Evolutionary conservation across 2,329 filamentous ascomycete species (phyloP).

Genomic region (Fusarium xylarioides): DNA sequence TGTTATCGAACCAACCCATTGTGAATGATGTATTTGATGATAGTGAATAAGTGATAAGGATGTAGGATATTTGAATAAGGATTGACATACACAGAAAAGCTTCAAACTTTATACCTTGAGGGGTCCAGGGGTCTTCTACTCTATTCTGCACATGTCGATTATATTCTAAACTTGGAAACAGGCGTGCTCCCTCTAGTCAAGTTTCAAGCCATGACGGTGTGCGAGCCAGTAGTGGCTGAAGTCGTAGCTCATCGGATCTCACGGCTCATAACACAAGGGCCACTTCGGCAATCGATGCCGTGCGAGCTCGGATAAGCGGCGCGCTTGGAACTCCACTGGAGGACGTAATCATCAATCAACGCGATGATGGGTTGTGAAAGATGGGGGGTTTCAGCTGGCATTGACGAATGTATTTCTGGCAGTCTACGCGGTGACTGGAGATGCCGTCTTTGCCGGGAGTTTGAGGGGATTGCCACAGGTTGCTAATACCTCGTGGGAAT

Average conservation of each 20-base stretch:
- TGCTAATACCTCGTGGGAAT: neutral
- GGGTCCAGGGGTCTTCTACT: neutral
- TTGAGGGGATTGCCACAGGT: neutral
- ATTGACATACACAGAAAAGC: neutral
- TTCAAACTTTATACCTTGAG: slow-evolving; percentile 13
- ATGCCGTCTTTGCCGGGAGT: slow-evolving; percentile 9
- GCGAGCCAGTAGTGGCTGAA: neutral
- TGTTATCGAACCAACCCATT: slow-evolving; percentile 28
- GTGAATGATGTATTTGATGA: neutral
- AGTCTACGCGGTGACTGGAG: neutral
- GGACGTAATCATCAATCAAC: neutral
- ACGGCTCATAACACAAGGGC: slow-evolving; percentile 23
- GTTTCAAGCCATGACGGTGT: neutral
- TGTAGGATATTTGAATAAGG: neutral
- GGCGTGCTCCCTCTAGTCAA: neutral
- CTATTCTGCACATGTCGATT: neutral
- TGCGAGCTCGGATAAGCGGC: slow-evolving; percentile 32
- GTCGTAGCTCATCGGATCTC: slow-evolving; percentile 21
- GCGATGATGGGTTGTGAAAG: accelerated
- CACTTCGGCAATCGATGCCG: slow-evolving; percentile 27
- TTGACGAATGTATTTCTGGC: neutral
- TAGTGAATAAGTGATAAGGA: neutral
- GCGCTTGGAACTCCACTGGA: slow-evolving; percentile 13
- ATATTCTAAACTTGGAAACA: slow-evolving; percentile 8
- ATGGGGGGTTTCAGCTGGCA: neutral